Evolutionary conservation across 768 basidiomycete species (phyloP), one percentile per base, ranked within the genome.

Genomic region (Mycena leptocephala): DNA sequence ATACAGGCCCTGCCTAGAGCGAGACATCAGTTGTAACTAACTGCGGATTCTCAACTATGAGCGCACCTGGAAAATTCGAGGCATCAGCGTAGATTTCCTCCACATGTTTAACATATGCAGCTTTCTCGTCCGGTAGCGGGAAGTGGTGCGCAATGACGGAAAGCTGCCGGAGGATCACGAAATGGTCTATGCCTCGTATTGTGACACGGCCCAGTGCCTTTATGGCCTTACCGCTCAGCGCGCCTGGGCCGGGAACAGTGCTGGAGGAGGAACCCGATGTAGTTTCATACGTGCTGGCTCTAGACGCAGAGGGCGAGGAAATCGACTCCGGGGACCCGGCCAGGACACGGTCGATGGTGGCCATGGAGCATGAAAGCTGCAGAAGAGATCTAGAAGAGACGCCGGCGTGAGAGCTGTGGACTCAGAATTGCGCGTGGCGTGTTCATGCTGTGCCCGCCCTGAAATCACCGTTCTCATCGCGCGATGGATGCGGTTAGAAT

Each of bases 171-270:
- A 73, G 62, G 61, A 83, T 83, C 32, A 81, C 69, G 8, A 82
- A 61, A 28, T 77, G 80, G 6, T 87, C 88, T 41, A 92, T 86
- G 37, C 92, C 87, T 9, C 88, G 88, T 76, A 86, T 79, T 20
- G 92, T 88, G 1, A 88, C 87, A 43, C 85, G 84, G 0, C 92
- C 92, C 9, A 93, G 88, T 70, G 91, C 85, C 77, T 92, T 93
- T 24, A 83, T 79, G 11, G 90, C 92, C 28, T 84, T 80, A 1
- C 89, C 90, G 7, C 76, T 72, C 5, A 85, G 76, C 1, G 89
- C 91, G 20, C 88, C 87, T 1, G 82, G 82, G 1, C 82, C 82
- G 28, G 80, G 78, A 20, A 81, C 72, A 9, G 81, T 81, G 53
- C 79, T 81, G 2, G 79, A 80, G 14, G 82, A 83, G 13, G 81